A percentile compares a stretch with the other conserved stretches of the same genome.
Evolutionary conservation across 2,329 filamentous ascomycete species (phyloP).

Genomic region (Verticillium zaregamsianum): DNA sequence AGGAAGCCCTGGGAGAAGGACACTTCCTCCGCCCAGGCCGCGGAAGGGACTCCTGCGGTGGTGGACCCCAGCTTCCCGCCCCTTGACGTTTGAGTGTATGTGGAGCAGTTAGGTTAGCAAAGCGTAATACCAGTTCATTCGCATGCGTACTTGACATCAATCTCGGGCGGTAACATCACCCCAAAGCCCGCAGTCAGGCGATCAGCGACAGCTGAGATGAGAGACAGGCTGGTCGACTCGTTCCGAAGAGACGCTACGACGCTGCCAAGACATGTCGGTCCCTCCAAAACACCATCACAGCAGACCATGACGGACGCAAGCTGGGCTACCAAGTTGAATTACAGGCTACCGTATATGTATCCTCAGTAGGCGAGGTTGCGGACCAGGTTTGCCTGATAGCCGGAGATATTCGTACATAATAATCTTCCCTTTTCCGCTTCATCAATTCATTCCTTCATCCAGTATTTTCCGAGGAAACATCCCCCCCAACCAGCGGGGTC

Average conservation of each 20-base stretch:
- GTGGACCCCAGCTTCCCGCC: conserved; percentile 28
- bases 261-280: no score
- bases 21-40: background rate
- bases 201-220: no score
- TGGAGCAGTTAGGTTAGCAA: background rate
- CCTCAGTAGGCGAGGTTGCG: conserved; percentile 2
- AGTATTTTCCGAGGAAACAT: background rate
- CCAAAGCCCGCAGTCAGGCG: no score
- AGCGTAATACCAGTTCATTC: background rate
- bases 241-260: no score
- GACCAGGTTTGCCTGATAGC: background rate
- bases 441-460: background rate
- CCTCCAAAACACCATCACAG: background rate
- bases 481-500: background rate
- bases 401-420: conserved; percentile 1
- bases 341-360: conserved; percentile 11
- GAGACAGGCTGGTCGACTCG: no score
- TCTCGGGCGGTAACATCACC: background rate
- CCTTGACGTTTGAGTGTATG: conserved; percentile 10
- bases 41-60: background rate
- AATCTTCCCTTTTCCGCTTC: background rate
- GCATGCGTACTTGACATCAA: background rate
- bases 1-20: conserved; percentile 77
- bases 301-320: background rate
- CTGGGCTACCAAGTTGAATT: conserved; percentile 9